phyloP scores from a whole-genome alignment of 2,329 filamentous ascomycete genomes.

The Microdochium paspali region DNA sequence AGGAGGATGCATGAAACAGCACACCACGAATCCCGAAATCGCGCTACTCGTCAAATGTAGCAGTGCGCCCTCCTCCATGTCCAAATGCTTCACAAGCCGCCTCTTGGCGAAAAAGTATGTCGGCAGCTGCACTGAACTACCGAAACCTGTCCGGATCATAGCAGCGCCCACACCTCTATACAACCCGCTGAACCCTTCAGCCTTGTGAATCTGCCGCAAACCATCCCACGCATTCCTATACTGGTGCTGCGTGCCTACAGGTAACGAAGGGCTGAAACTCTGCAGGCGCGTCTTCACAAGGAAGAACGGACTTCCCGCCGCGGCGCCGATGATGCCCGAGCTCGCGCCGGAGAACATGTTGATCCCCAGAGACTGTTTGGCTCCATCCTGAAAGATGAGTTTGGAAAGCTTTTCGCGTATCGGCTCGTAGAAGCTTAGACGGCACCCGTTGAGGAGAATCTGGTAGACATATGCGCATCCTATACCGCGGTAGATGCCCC shows the following conservation, averaged over 20 bases:
- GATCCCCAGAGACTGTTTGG: constrained; percentile 75
- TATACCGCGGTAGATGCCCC: constrained; percentile 79
- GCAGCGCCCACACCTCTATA: constrained; percentile 88
- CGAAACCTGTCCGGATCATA: constrained; percentile 93
- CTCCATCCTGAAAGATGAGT: constrained; percentile 60
- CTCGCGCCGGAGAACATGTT: constrained; percentile 90
- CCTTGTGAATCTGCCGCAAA: constrained; percentile 64
- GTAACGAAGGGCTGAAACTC: constrained; percentile 84
- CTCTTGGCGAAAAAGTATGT: constrained; percentile 98
- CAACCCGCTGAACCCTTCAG: constrained; percentile 70
- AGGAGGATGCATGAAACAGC: constrained; percentile 95
- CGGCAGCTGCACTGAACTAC: constrained; percentile 89
- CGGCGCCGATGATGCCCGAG: constrained; percentile 84
- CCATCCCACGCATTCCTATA: constrained; percentile 85
- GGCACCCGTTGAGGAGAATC: constrained; percentile 90
- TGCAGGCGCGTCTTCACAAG: constrained; percentile 94
- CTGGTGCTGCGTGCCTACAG: constrained; percentile 92
- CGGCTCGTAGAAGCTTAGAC: constrained; percentile 95
- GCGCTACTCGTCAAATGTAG: constrained; percentile 85
- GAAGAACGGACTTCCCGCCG: constrained; percentile 94
- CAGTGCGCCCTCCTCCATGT: constrained; percentile 82
- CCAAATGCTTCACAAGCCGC: constrained; percentile 68
- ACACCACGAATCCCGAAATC: constrained; percentile 89
- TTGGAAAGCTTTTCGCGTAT: constrained; percentile 65
- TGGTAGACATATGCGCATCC: constrained; percentile 95